These are phyloP conservation scores for Magnaporthiopsis rhizophila DNA, from an alignment of 2,329 filamentous ascomycete genomes.

Conservation along the genomic window DNA sequence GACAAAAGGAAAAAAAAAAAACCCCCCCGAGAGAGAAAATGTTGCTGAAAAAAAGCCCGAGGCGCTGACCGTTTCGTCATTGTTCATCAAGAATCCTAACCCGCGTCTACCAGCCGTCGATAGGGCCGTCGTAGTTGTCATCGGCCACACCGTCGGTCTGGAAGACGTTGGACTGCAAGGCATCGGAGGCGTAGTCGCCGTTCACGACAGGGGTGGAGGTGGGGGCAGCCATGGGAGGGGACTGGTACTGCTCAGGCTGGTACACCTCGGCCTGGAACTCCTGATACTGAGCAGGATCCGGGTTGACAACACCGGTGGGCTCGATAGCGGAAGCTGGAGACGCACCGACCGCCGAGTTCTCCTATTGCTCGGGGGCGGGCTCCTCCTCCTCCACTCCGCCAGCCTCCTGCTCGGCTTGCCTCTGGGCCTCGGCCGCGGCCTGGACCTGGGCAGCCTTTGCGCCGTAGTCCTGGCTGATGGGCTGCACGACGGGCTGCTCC, in stretches of 20 bases:
- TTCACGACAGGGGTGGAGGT: constrained; percentile 2
- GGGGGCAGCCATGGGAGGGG: background rate
- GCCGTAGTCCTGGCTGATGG: constrained; percentile 97
- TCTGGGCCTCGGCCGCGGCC: constrained; percentile 55
- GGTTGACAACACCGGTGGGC: constrained; percentile 9
- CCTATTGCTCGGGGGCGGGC: constrained; percentile 37
- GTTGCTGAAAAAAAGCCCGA: constrained; percentile 1
- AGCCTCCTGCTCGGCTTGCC: constrained; percentile 43
- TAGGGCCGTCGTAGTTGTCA: background rate
- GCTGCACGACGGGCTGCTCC: constrained; percentile 85
- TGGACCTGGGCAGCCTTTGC: constrained; percentile 69
- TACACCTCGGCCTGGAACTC: constrained; percentile 4
- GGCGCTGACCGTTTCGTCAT: constrained; percentile 4
- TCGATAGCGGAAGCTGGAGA: constrained; percentile 5
- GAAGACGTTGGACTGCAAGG: background rate
- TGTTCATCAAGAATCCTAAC: background rate
- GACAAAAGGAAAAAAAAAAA: constrained; percentile 5
- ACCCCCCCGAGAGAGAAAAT: constrained; percentile 1
- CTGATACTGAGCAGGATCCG: constrained; percentile 6
- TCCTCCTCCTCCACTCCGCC: constrained; percentile 51
- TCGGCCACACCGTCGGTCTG: background rate
- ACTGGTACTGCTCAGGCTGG: constrained; percentile 1
- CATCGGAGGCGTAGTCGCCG: constrained; percentile 1
- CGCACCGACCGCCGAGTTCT: constrained; percentile 14
- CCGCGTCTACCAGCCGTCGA: constrained; percentile 5